Conservation (phyloP, 2,329 filamentous ascomycete genomes). For the Colletotrichum tamarilloi region DNA sequence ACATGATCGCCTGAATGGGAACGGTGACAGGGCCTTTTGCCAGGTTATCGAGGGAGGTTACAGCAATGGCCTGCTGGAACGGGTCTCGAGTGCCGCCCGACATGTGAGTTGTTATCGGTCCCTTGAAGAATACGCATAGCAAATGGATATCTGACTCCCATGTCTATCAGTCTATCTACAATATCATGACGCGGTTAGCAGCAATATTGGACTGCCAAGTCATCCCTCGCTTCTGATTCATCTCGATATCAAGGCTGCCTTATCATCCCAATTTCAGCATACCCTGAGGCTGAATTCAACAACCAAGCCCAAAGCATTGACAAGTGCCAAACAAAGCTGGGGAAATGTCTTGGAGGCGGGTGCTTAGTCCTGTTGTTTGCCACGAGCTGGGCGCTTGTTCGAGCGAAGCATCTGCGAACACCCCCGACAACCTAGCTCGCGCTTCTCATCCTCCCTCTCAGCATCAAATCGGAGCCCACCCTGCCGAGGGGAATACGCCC, state of each 20-base stretch:
- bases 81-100: slow-evolving; percentile 3
- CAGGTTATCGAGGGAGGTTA: slow-evolving; percentile 5
- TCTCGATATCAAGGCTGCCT: neutral
- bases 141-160: neutral
- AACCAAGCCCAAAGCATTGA: neutral
- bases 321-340: neutral
- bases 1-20: slow-evolving; percentile 22
- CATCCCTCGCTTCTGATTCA: neutral
- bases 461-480: slow-evolving; percentile 19
- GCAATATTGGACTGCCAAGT: neutral
- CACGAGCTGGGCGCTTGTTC: neutral
- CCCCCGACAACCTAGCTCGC: neutral
- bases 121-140: neutral
- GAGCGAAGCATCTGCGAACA: neutral
- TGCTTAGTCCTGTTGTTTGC: neutral
- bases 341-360: neutral
- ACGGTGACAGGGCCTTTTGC: neutral
- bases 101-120: slow-evolving; percentile 15
- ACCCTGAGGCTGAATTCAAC: neutral
- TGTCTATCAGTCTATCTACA: neutral
- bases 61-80: neutral
- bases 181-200: no score
- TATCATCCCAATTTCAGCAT: neutral
- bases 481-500: neutral
- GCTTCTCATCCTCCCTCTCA: neutral